Base-by-base conservation (phyloP, 2,329 filamentous ascomycete genomes). In the Cladobotryum mycophilum region DNA sequence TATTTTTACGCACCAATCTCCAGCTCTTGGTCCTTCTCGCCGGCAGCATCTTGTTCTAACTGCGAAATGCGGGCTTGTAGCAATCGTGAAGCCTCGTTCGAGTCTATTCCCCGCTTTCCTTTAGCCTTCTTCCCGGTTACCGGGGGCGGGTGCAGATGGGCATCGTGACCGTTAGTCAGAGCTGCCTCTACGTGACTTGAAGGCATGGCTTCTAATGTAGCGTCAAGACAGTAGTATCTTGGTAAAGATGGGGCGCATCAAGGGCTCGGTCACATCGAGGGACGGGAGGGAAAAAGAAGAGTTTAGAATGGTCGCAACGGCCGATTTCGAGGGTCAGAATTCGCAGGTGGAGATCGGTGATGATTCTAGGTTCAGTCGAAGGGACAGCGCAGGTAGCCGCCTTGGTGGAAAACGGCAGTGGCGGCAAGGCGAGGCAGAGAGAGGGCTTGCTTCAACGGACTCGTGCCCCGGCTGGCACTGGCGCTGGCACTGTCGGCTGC, bases 31-130 rank as follows among this genome's bases (percentile, higher is more conserved):
- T 95, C 92, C 70, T 95, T 96, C 67, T 96, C 91, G 53, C 89
- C 89, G 11, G 90, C 90, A 45, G 87, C 88, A 76, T 96, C 91
- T 56, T 89, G 87, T 69, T 99, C 93, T 53, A 99, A 76, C 72
- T 97, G 93, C 18, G 90, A 92, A 65, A 99, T 96, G 65, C 95
- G 89, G 55, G 91, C 89, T 56, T 91, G 86, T 47, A 99, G 81
- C 57, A 96, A 80, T 70, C 96, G 95, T 55, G 89, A 89, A 43
- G 91, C 90, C 70, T 97, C 93, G 61, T 82, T 88, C 17, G 89
- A 87, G 66, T 96, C 91, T 57, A 88, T 74, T 44, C 80, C 76
- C 72, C 95, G 95, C 74, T 95, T 95, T 59, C 79, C 82, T 73
- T 95, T 95, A 50, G 77, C 81, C 71, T 93, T 93, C 74, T 90